Evolutionary conservation across 306 rosid genomes (phyloP).

Genomic region (Sphenostylis stenocarpa): DNA sequence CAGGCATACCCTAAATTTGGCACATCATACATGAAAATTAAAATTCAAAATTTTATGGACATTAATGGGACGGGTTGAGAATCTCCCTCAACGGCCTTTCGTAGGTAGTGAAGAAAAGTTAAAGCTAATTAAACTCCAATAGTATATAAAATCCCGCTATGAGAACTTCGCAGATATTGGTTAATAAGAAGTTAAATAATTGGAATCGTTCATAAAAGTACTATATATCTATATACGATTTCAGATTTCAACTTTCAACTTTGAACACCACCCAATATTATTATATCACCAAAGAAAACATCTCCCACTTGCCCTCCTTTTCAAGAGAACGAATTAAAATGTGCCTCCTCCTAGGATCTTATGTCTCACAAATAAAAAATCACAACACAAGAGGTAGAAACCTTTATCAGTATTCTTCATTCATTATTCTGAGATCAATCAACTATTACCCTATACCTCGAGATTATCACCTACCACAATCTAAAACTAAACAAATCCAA

Average conservation of each 20-base stretch:
- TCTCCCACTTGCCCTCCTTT: background rate
- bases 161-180: background rate
- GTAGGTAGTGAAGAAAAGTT: background rate
- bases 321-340: background rate
- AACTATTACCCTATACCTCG: constrained; percentile 4
- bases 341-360: background rate
- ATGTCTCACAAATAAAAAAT: background rate
- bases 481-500: background rate
- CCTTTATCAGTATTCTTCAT: background rate
- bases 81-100: background rate
- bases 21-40: background rate
- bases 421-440: constrained; percentile 6
- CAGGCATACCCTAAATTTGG: background rate
- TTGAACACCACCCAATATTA: background rate
- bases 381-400: background rate
- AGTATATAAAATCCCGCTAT: background rate
- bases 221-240: background rate
- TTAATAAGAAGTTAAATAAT: constrained; percentile 7
- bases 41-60: constrained; percentile 15
- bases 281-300: constrained; percentile 11
- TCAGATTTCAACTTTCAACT: constrained; percentile 7
- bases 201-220: background rate
- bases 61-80: background rate
- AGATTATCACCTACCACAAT: background rate
- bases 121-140: constrained; percentile 18